These are phyloP conservation scores for Tylopilus orsonianus DNA, from an alignment of 1,284 basidiomycete genomes.

Conservation along the genomic window DNA sequence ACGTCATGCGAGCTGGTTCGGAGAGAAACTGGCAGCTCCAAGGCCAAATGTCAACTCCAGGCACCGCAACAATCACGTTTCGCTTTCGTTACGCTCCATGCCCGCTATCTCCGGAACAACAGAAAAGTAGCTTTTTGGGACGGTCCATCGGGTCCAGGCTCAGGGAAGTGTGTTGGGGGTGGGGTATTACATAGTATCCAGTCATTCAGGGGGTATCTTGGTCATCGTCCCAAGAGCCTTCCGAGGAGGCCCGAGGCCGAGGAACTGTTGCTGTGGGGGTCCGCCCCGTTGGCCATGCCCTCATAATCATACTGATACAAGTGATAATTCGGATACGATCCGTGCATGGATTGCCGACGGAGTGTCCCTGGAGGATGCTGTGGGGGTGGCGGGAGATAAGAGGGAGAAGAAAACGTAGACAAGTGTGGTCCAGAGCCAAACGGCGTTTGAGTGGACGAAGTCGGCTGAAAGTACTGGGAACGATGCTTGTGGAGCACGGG, in stretches of 20 bases:
- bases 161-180: background rate
- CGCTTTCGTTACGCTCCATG: too few relatives aligned
- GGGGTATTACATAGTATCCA: background rate
- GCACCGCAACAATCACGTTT: background rate
- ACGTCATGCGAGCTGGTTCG: background rate
- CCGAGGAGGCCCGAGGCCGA: conserved; percentile 20
- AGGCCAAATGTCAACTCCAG: background rate
- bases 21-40: background rate
- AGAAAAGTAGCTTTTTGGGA: background rate
- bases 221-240: conserved; percentile 23
- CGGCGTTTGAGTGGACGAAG: background rate
- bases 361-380: background rate
- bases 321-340: background rate
- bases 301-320: conserved; percentile 2
- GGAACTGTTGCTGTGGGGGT: background rate
- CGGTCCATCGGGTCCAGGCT: background rate
- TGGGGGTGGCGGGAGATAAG: background rate
- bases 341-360: conserved; percentile 24
- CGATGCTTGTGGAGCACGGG: conserved; percentile 5
- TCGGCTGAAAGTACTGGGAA: conserved; percentile 12
- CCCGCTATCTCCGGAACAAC: background rate
- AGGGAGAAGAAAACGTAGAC: background rate
- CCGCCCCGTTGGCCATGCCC: background rate
- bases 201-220: background rate
- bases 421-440: background rate